A percentile compares a stretch with the other conserved stretches of the same genome.
phyloP scores from a whole-genome alignment of 2,329 filamentous ascomycete genomes.

The Fusarium avenaceum region DNA sequence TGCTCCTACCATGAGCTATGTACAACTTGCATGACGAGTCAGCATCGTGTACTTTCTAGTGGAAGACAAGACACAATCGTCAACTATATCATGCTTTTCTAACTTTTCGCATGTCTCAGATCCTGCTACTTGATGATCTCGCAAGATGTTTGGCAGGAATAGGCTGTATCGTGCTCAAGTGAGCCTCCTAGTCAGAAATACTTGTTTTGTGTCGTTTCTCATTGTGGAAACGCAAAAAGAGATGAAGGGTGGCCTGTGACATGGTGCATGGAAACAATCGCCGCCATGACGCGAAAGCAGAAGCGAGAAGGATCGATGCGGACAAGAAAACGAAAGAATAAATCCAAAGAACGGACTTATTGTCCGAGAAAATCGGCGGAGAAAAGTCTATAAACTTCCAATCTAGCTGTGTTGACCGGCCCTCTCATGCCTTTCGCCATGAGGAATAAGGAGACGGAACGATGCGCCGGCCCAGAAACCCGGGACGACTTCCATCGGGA shows the following conservation, averaged over 20 bases:
- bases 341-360: neutral
- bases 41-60: neutral
- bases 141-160: conserved; percentile 9
- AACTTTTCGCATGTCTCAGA: conserved; percentile 11
- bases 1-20: neutral
- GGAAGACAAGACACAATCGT: neutral
- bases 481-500: conserved; percentile 9
- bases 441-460: conserved; percentile 15
- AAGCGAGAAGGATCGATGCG: conserved; percentile 4
- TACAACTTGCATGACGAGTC: conserved; percentile 1
- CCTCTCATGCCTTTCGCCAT: neutral
- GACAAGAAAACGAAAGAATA: conserved; percentile 31
- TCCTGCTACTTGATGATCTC: neutral
- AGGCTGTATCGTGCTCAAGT: conserved; percentile 26
- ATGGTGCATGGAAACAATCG: conserved; percentile 29
- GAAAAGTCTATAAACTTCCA: neutral
- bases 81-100: conserved; percentile 1
- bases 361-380: neutral
- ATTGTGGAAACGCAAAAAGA: conserved; percentile 8
- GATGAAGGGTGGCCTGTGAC: conserved; percentile 33
- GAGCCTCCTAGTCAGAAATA: conserved; percentile 16
- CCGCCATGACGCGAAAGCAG: conserved; percentile 23
- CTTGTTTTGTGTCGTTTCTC: conserved; percentile 18
- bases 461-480: conserved; percentile 3
- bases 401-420: neutral